Percentiles rank a stretch among this genome's conserved stretches.
Evolutionary conservation across 2,329 filamentous ascomycete species (phyloP).

Genomic region (Colletotrichum sp.): DNA sequence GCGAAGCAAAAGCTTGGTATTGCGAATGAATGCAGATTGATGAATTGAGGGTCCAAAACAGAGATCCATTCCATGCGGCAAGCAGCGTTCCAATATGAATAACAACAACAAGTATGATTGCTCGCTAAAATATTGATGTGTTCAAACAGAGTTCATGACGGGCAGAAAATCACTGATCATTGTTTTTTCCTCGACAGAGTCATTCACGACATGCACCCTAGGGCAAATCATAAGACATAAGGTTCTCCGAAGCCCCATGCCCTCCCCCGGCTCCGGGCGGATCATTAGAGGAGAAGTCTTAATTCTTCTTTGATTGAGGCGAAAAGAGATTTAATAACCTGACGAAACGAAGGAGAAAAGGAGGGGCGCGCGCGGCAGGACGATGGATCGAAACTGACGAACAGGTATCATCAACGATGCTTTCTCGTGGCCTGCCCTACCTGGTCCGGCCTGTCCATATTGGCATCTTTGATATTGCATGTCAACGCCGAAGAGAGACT

Average conservation of each 20-base stretch:
- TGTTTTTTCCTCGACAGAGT: not conserved
- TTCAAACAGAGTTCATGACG: not conserved
- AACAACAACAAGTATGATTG: not conserved
- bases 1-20: not conserved
- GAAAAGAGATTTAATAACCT: not conserved
- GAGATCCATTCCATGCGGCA: not conserved
- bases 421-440: not conserved
- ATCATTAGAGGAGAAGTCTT: not conserved
- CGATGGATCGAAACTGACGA: not conserved
- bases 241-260: not conserved
- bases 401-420: not conserved
- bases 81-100: not conserved
- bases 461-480: not conserved
- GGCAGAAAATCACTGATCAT: not conserved
- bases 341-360: not conserved
- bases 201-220: not conserved
- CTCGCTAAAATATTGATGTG: not conserved
- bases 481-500: not conserved
- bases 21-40: not conserved
- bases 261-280: not conserved
- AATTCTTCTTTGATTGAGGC: not conserved
- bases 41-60: not conserved
- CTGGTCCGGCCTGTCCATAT: not conserved
- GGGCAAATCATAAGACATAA: constrained; percentile 1
- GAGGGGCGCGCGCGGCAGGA: not conserved